phyloP scores from a whole-genome alignment of 257 asterid species.

The Solanum pinnatisectum region DNA sequence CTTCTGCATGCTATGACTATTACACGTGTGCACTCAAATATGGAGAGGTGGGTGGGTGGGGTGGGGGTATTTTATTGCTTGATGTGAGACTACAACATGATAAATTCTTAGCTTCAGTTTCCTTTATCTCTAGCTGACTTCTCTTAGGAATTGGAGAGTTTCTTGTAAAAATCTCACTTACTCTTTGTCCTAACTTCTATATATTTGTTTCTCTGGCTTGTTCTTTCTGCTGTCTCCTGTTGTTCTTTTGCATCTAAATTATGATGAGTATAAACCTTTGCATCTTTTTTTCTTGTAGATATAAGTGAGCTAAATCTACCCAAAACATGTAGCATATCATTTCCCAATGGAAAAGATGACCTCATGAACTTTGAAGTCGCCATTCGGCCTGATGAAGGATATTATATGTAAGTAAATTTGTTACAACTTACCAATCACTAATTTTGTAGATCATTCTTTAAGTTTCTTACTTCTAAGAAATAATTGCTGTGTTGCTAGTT shows the following conservation, averaged over 20 bases:
- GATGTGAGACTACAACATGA: background rate
- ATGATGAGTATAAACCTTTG: background rate
- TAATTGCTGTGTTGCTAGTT: background rate
- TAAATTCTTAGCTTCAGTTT: background rate
- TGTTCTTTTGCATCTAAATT: background rate
- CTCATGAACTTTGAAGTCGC: conserved; percentile 96
- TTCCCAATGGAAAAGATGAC: conserved; percentile 92
- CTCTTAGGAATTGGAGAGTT: background rate
- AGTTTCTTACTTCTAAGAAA: background rate
- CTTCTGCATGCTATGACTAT: background rate
- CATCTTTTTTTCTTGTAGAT: conserved; percentile 29
- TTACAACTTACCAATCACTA: background rate
- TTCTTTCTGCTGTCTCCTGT: background rate
- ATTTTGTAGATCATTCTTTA: background rate
- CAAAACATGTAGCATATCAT: conserved; percentile 64
- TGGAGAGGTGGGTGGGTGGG: background rate
- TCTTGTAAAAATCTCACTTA: background rate
- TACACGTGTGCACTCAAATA: background rate
- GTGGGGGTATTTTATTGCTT: background rate
- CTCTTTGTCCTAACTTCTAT: background rate
- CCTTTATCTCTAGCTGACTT: background rate
- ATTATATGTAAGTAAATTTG: conserved; percentile 47
- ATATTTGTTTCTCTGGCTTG: background rate
- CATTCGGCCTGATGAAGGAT: conserved; percentile 88
- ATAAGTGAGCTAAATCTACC: conserved; percentile 89